Base-by-base conservation (phyloP, 176 grass and related monocot species). In the Avena insularis region DNA sequence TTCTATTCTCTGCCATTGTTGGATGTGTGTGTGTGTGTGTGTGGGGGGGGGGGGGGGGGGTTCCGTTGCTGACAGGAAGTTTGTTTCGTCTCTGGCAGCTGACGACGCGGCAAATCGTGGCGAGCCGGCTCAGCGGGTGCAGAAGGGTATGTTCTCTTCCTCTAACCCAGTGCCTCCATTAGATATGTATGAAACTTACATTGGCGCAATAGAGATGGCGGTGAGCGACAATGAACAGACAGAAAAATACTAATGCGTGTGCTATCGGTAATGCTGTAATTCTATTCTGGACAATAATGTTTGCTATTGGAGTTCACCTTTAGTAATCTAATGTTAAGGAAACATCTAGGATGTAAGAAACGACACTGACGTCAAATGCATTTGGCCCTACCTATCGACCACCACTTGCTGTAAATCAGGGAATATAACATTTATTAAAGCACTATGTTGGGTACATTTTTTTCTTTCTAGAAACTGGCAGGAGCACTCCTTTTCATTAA, bases 81-180 rank as follows among this genome's bases (percentile, higher is more conserved):
- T 71, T 64, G 71, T 20, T 86, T 76, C 48, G 63, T 61, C 9
- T 38, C 40, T 90, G 77, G 33, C 82, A 99, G 97, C 48, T 90
- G 59, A 76, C 65, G 11, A 79, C 88, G 5, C 77, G 78, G 40
- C 85, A 96, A 77, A 91, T 87, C 25, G 90, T 99, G 85, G 92
- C 48, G 51, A 99, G 91, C 68, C 92, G 89, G 47, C 82, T 99
- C 31, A 79, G 85, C 5, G 92, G 97, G 1, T 93, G 81, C 71
- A 75, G 94, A 90, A 99, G 87, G 92, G 97, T 99, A 83, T 3
- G 55, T 12, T 15, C 46, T 77, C 14, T 14, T 51, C 84, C n/a
- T n/a, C 64, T 29, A 3, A 8, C 23, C 16, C 19, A 17, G 27
- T 35, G 0, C 66, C 36, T 40, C 9, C 0, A n/a, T 43, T 53